A percentile compares a stretch with the other conserved stretches of the same genome.
Conservation (phyloP, 192 early-diverging fungal genomes). For the Coemansia pectinata region DNA sequence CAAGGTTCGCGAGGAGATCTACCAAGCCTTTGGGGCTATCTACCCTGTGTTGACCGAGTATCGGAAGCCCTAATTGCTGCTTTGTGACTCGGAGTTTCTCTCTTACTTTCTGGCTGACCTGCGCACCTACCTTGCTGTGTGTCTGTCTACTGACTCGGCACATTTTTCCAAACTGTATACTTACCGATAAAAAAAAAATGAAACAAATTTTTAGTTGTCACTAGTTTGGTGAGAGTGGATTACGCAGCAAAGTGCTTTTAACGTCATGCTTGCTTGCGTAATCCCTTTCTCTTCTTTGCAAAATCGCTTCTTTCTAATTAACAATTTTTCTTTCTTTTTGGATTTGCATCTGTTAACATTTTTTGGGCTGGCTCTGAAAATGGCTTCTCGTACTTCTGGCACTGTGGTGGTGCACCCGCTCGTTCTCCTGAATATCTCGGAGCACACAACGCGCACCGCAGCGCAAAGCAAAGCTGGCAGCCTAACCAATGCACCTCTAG, state of each 20-base stretch:
- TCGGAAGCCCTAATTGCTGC: slow-evolving; percentile 59
- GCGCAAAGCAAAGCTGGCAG: slow-evolving; percentile 26
- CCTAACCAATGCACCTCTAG: slow-evolving; percentile 1
- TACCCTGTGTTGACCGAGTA: slow-evolving; percentile 94
- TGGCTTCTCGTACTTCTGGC: slow-evolving; percentile 13
- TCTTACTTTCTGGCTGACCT: background rate
- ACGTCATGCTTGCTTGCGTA: background rate
- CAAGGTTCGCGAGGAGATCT: slow-evolving; percentile 98
- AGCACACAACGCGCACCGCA: slow-evolving; percentile 45
- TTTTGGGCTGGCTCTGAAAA: background rate
- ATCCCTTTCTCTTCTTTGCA: background rate
- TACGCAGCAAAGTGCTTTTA: background rate
- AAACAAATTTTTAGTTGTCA: background rate
- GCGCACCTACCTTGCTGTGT: background rate
- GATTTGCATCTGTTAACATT: slow-evolving; percentile 4
- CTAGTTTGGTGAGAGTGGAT: background rate
- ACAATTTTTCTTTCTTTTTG: background rate
- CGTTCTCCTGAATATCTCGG: slow-evolving; percentile 50
- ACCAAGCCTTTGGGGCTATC: slow-evolving; percentile 96
- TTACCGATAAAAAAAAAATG: background rate
- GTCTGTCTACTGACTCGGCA: background rate
- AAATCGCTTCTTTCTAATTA: background rate
- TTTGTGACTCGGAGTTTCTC: background rate
- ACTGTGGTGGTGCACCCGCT: slow-evolving; percentile 49
- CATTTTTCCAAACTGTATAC: background rate